Evolutionary conservation across 495 filamentous ascomycete genomes (phyloP).

Genomic region (Neurospora cerealis): DNA sequence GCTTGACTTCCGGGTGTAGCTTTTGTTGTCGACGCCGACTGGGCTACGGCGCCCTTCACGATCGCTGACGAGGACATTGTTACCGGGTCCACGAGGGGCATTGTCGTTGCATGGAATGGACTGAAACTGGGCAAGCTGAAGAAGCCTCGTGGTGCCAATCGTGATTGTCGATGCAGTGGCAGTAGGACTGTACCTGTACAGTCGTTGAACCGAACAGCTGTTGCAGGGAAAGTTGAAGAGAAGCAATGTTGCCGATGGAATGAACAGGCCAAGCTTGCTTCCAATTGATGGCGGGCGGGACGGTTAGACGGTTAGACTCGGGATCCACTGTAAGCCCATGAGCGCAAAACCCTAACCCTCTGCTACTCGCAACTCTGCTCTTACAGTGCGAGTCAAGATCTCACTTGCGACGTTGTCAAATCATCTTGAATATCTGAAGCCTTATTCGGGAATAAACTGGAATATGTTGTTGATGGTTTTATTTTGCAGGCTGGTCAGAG

Average conservation of each 20-base stretch:
- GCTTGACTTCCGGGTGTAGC: background rate
- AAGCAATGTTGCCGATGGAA: background rate
- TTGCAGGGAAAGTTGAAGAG: background rate
- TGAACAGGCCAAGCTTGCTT: background rate
- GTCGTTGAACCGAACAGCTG: background rate
- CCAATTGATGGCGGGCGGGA: background rate
- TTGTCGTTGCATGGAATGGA: constrained; percentile 1
- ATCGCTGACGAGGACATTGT: constrained; percentile 18
- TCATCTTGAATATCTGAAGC: too few relatives aligned
- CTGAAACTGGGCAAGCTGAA: background rate
- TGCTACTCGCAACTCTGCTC: background rate
- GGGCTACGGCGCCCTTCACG: constrained; percentile 9
- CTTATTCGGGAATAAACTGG: too few relatives aligned
- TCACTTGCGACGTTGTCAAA: background rate
- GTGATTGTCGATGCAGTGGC: background rate
- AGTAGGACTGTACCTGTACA: background rate
- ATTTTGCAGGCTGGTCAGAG: background rate
- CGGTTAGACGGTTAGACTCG: background rate
- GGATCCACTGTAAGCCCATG: background rate
- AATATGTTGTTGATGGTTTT: background rate
- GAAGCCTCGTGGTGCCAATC: background rate
- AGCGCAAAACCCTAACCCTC: constrained; percentile 17
- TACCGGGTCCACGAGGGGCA: constrained; percentile 25
- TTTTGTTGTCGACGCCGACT: background rate
- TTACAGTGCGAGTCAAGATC: background rate